These are phyloP conservation scores for Colletotrichum eleusines DNA, from an alignment of 2,329 filamentous ascomycete genomes.

Conservation along the genomic window DNA sequence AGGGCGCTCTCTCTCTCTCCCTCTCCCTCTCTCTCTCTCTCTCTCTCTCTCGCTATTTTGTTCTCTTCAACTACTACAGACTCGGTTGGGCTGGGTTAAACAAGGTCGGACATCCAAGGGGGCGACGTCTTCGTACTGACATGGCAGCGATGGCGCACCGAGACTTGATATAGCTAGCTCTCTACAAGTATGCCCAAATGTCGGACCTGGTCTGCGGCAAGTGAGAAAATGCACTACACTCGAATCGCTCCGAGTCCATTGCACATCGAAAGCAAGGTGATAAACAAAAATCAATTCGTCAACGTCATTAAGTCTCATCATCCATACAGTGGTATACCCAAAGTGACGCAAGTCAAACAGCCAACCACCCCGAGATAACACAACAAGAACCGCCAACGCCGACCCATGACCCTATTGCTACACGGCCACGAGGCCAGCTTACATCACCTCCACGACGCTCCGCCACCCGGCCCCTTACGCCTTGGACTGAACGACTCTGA, in stretches of 20 bases:
- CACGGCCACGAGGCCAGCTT: slow-evolving; percentile 31
- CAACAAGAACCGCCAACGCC: slow-evolving; percentile 37
- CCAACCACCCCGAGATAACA: slow-evolving; percentile 27
- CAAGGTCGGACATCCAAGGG: too few species aligned
- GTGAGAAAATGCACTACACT: background rate
- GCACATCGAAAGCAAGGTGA: background rate
- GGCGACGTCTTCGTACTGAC: background rate
- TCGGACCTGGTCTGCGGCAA: background rate
- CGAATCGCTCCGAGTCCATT: too few species aligned
- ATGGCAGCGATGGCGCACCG: too few species aligned
- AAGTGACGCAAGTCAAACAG: slow-evolving; percentile 22
- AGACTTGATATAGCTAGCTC: too few species aligned
- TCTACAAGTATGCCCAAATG: background rate
- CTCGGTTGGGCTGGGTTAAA: too few species aligned
- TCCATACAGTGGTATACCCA: slow-evolving; percentile 39
- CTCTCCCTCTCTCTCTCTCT: too few species aligned
- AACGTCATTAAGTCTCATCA: slow-evolving; percentile 37
- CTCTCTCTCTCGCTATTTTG: too few species aligned
- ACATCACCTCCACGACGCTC: background rate
- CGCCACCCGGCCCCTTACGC: slow-evolving; percentile 60
- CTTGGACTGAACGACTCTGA: slow-evolving; percentile 75
- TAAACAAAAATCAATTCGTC: slow-evolving; percentile 29
- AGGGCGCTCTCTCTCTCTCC: too few species aligned
- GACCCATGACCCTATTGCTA: slow-evolving; percentile 32
- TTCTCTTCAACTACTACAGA: too few species aligned